Evolutionary conservation across 2,329 filamentous ascomycete species (phyloP).

Genomic region (Escovopsis sp.): DNA sequence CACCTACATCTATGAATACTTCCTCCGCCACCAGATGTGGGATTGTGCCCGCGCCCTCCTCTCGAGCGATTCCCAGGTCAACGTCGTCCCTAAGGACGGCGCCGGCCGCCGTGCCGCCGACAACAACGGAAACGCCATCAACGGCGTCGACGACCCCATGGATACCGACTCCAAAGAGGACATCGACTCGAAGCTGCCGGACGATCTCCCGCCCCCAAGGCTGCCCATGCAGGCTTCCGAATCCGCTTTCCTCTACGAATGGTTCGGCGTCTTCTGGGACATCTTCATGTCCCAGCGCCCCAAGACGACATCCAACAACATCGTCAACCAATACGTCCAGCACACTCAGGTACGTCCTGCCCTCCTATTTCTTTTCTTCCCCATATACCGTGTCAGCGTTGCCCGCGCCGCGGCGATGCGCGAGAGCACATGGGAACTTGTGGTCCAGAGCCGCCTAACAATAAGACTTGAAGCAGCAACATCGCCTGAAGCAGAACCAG

Average conservation of each 20-base stretch:
- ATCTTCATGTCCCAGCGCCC: conserved; percentile 74
- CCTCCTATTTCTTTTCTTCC: neutral
- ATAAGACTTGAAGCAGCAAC: conserved; percentile 38
- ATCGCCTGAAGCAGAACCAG: conserved; percentile 58
- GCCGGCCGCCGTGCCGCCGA: conserved; percentile 52
- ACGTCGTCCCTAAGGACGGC: conserved; percentile 48
- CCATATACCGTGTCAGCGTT: neutral
- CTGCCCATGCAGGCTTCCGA: conserved; percentile 50
- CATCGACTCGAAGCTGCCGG: conserved; percentile 56
- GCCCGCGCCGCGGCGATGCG: no score
- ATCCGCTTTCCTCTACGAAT: conserved; percentile 84
- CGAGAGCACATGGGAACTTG: neutral
- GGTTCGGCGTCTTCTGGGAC: conserved; percentile 97
- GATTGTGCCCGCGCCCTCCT: conserved; percentile 68
- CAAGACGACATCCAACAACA: conserved; percentile 46
- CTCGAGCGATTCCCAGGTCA: conserved; percentile 50
- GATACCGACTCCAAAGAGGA: conserved; percentile 74
- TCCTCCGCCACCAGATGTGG: conserved; percentile 71
- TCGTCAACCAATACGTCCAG: conserved; percentile 60
- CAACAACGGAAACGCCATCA: conserved; percentile 53
- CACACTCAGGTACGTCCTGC: conserved; percentile 58
- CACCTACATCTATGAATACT: conserved; percentile 86
- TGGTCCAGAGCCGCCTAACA: neutral
- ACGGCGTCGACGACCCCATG: conserved; percentile 62
- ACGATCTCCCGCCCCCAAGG: conserved; percentile 64